Percentiles rank a stretch among this genome's conserved stretches.
These are phyloP conservation scores for Solanum arcanum DNA, from an alignment of 257 asterid species.

Conservation along the genomic window DNA sequence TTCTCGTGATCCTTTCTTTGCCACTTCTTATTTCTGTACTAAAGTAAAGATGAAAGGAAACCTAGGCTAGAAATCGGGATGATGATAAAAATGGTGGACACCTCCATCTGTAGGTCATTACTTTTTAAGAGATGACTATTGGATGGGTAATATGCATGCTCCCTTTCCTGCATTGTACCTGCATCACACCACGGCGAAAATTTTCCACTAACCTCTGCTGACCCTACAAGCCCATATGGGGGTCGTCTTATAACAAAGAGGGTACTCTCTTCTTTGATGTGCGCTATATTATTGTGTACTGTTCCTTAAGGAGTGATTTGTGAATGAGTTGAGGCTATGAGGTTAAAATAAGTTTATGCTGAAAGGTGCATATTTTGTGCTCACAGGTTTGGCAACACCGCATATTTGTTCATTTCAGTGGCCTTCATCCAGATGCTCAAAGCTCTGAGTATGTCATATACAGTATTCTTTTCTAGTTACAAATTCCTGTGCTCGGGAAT, in stretches of 20 bases:
- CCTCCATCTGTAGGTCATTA: neutral
- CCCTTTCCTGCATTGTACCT: neutral
- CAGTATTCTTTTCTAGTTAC: neutral
- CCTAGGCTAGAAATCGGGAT: neutral
- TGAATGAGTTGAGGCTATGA: neutral
- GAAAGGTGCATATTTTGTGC: neutral
- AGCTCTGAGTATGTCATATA: constrained; percentile 71
- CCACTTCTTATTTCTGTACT: neutral
- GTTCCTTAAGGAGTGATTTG: neutral
- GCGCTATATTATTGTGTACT: neutral
- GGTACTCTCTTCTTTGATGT: neutral
- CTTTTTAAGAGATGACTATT: neutral
- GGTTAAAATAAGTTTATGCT: neutral
- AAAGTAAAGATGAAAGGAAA: neutral
- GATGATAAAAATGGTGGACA: neutral
- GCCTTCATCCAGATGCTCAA: constrained; percentile 99
- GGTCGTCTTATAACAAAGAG: neutral
- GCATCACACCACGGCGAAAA: neutral
- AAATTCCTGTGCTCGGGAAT: neutral
- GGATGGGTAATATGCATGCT: neutral
- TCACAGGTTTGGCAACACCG: constrained; percentile 97
- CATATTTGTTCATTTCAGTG: constrained; percentile 89
- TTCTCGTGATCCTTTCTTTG: neutral
- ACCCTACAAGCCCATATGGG: neutral
- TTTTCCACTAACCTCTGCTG: neutral